Conservation (phyloP, 106 monocot species). For the Apostasia ramifera region DNA sequence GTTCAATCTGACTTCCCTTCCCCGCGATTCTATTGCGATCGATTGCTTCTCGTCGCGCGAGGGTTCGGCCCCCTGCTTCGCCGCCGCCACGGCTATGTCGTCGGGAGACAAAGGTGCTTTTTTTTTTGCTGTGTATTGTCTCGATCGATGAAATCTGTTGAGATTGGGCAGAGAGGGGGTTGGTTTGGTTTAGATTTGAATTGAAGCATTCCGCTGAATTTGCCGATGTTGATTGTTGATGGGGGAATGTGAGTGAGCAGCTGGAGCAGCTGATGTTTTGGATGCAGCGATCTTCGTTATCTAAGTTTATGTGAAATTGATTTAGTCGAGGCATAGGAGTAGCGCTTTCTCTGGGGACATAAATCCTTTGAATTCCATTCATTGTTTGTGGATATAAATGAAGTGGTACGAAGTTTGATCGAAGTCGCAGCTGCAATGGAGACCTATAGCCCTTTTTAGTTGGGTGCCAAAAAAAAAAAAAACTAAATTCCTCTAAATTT, state of each 20-base stretch:
- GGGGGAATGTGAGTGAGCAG: not conserved
- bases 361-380: too few species aligned
- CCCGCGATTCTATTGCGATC: not conserved
- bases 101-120: not conserved
- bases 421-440: too few species aligned
- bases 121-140: not conserved
- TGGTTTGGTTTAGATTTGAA: not conserved
- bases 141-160: not conserved
- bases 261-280: not conserved
- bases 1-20: not conserved
- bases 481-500: too few species aligned
- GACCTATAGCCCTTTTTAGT: too few species aligned
- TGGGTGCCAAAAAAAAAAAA: too few species aligned
- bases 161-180: too few species aligned
- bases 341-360: too few species aligned
- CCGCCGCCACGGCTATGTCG: not conserved
- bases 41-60: not conserved
- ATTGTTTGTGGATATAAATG: too few species aligned
- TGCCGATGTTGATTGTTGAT: not conserved
- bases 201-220: not conserved
- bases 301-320: too few species aligned
- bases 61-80: not conserved
- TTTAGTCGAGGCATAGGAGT: too few species aligned
- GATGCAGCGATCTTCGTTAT: not conserved
- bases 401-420: too few species aligned